A percentile compares a stretch with the other conserved stretches of the same genome.
Evolutionary conservation across 306 rosid genomes (phyloP).

Genomic region (Ochetophila trinervis): DNA sequence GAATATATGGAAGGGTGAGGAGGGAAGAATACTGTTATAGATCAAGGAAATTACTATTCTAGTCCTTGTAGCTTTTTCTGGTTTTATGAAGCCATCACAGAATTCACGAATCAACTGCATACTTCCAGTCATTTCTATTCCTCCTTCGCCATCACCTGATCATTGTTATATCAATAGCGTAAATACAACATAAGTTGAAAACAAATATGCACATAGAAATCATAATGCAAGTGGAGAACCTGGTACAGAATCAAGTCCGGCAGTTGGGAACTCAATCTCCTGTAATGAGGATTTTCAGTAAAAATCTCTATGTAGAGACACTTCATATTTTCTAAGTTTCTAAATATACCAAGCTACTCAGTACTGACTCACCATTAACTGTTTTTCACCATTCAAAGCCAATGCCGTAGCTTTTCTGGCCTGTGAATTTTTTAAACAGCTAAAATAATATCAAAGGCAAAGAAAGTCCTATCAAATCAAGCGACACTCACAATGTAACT

Average conservation of each 20-base stretch:
- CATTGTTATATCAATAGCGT: conserved; percentile 17
- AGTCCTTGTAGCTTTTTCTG: conserved; percentile 65
- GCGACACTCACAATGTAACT: neutral
- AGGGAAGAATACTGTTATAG: neutral
- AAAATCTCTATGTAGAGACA: conserved; percentile 27
- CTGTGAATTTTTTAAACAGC: conserved; percentile 40
- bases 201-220: neutral
- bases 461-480: conserved; percentile 2
- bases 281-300: conserved; percentile 40
- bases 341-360: conserved; percentile 21
- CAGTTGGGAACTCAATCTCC: conserved; percentile 98
- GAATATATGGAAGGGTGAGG: no score
- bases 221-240: conserved; percentile 44
- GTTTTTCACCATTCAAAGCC: conserved; percentile 69
- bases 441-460: conserved; percentile 3
- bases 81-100: conserved; percentile 48
- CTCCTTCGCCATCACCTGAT: conserved; percentile 98
- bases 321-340: conserved; percentile 11
- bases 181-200: conserved; percentile 1
- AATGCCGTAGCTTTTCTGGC: conserved; percentile 68
- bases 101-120: conserved; percentile 88
- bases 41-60: conserved; percentile 66
- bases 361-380: conserved; percentile 69
- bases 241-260: conserved; percentile 93
- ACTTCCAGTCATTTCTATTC: conserved; percentile 91